These are phyloP conservation scores for Paramecium sonneborni DNA, from an alignment of 73 alveolate species.

Conservation along the genomic window DNA sequence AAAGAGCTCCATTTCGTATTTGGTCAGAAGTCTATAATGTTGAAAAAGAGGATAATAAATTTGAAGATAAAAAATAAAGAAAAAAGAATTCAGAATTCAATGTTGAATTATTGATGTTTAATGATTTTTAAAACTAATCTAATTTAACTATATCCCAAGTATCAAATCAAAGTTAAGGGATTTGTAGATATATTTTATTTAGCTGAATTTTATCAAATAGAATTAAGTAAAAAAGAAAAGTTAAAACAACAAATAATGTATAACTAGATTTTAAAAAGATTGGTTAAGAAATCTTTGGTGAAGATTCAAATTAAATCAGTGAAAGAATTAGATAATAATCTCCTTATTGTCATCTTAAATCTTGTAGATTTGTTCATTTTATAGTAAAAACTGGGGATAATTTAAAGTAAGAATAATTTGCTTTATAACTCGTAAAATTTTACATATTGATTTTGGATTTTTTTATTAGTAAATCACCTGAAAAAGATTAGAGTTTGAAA, in stretches of 20 bases:
- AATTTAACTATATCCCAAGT: background rate
- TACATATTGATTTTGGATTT: conserved; percentile 95
- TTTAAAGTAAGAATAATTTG: conserved; percentile 77
- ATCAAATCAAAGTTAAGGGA: conserved; percentile 33
- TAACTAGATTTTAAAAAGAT: background rate
- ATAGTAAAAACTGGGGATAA: conserved; percentile 75
- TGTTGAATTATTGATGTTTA: background rate
- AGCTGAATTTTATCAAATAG: conserved; percentile 19
- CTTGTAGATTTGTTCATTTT: conserved; percentile 62
- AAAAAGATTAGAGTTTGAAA: conserved; percentile 88
- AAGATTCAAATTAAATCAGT: conserved; percentile 46
- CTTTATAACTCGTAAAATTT: conserved; percentile 83
- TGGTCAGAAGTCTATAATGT: conserved; percentile 74
- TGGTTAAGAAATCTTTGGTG: conserved; percentile 58
- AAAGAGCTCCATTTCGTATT: conserved; percentile 79
- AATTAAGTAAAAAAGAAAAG: background rate
- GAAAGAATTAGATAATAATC: conserved; percentile 66
- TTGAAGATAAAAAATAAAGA: conserved; percentile 17
- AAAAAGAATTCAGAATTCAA: background rate
- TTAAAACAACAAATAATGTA: background rate
- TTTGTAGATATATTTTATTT: background rate
- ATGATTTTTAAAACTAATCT: background rate
- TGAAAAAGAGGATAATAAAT: background rate
- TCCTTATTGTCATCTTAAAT: conserved; percentile 62
- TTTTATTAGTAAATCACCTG: conserved; percentile 90